Evolutionary conservation across 305 asterid species (phyloP).

Genomic region (Fraxinus xanthoxyloides): DNA sequence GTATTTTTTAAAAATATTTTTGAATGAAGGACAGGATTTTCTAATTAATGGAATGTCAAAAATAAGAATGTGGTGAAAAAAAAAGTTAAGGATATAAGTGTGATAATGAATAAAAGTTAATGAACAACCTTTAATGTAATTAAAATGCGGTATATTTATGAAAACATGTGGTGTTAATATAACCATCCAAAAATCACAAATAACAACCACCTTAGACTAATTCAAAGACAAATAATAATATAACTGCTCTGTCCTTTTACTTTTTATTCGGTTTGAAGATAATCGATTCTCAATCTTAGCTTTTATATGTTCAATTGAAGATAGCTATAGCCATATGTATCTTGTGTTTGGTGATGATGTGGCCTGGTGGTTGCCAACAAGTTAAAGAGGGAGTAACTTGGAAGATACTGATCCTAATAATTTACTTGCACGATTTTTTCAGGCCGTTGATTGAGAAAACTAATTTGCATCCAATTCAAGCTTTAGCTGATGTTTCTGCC

Average conservation of each 20-base stretch:
- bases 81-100: background rate
- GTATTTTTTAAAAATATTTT: too few relatives aligned
- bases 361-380: background rate
- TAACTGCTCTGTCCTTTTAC: background rate
- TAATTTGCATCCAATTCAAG: background rate
- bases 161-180: too few relatives aligned
- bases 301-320: background rate
- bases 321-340: background rate
- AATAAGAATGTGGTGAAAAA: background rate
- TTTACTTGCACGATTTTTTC: background rate
- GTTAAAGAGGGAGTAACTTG: background rate
- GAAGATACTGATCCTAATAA: background rate
- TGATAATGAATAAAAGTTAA: background rate
- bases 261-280: background rate
- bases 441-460: background rate
- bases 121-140: too few relatives aligned
- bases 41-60: background rate
- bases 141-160: background rate
- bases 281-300: background rate
- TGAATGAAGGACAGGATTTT: background rate
- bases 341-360: background rate
- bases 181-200: background rate
- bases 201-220: background rate
- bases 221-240: too few relatives aligned
- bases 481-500: background rate